These are phyloP conservation scores for Crithidia fasciculata DNA, from an alignment of 208 protist species.

Conservation along the genomic window DNA sequence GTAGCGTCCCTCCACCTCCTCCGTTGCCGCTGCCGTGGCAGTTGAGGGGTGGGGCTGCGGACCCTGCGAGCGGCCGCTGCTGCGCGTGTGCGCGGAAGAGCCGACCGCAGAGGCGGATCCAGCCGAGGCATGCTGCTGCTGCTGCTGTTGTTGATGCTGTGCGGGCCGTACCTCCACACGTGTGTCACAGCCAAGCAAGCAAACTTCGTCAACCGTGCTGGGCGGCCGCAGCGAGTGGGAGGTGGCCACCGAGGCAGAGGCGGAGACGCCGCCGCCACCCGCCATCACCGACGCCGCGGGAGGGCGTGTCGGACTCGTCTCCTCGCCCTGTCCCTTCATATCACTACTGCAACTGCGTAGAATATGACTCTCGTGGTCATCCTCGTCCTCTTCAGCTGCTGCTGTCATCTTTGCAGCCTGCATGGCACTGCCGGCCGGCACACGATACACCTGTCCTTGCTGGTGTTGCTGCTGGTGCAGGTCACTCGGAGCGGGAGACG, in stretches of 20 bases:
- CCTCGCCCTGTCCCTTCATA: constrained; percentile 1
- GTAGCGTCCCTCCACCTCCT: constrained; percentile 4
- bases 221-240: constrained; percentile 15
- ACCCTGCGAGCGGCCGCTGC: too few relatives aligned
- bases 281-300: background rate
- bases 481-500: background rate
- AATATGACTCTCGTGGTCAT: background rate
- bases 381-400: background rate
- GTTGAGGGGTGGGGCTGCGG: background rate
- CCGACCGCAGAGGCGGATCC: too few relatives aligned
- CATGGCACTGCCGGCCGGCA: too few relatives aligned
- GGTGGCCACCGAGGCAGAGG: constrained; percentile 11
- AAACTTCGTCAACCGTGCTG: constrained; percentile 16
- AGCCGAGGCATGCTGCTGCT: background rate
- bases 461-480: background rate
- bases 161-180: background rate
- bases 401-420: background rate
- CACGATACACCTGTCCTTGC: too few relatives aligned
- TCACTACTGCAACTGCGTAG: constrained; percentile 14
- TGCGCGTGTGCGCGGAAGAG: too few relatives aligned
- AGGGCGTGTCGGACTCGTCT: background rate
- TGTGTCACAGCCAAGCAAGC: background rate
- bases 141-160: background rate
- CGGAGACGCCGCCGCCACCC: constrained; percentile 10
- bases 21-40: background rate